Evolutionary conservation across 768 basidiomycete genomes (phyloP).

Genomic region (Termitomyces bulborhizus): DNA sequence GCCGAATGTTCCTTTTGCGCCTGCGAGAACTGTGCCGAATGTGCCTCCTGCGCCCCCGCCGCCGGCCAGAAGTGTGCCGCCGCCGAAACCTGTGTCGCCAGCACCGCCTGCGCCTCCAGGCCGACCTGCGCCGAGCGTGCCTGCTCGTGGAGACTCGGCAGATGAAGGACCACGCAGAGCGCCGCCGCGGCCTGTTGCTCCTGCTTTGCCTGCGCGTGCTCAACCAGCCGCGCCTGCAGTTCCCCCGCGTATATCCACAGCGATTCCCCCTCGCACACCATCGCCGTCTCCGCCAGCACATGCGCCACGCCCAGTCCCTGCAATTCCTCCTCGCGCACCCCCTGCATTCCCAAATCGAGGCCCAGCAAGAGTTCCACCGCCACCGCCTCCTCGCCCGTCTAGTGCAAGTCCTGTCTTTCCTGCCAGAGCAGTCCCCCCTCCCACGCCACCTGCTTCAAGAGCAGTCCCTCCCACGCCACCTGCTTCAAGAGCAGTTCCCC

Average conservation of each 20-base stretch:
- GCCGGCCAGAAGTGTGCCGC: background rate
- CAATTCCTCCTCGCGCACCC: constrained; percentile 24
- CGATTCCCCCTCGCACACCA: constrained; percentile 30
- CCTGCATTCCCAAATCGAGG: constrained; percentile 10
- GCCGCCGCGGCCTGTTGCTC: constrained; percentile 6
- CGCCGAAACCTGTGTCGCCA: background rate
- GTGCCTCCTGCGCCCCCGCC: background rate
- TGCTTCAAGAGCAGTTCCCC: constrained; percentile 19
- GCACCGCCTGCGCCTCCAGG: background rate
- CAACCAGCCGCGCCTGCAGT: constrained; percentile 15
- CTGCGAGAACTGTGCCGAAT: background rate
- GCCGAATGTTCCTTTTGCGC: background rate
- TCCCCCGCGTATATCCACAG: constrained; percentile 14
- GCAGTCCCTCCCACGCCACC: constrained; percentile 16
- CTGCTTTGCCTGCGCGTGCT: constrained; percentile 18
- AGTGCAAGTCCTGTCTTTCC: constrained; percentile 23
- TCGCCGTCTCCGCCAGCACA: constrained; percentile 13
- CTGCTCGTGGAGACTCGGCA: constrained; percentile 32
- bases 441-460: constrained; percentile 10
- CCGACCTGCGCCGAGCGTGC: constrained; percentile 29
- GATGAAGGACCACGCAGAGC: constrained; percentile 36
- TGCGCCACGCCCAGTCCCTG: constrained; percentile 21
- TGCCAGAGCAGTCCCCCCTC: constrained; percentile 29
- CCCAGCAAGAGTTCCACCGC: constrained; percentile 21
- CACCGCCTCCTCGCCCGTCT: constrained; percentile 39